phyloP scores from a whole-genome alignment of 2,329 filamentous ascomycete genomes.

The Colletotrichum brevisporum region DNA sequence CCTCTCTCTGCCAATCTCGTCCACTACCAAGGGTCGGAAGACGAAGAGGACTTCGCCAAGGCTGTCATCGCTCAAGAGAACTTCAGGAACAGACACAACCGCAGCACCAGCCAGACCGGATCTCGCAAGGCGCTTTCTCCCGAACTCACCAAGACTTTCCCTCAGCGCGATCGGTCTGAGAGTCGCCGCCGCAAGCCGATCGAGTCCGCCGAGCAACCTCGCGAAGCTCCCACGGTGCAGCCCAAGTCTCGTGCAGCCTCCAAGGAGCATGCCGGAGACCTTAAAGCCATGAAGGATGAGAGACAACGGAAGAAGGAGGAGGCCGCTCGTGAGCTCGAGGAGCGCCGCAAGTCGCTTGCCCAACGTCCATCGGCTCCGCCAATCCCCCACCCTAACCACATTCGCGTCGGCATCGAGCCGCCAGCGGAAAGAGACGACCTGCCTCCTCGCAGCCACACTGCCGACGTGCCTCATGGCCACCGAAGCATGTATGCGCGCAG shows the following conservation, averaged over 20 bases:
- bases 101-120: conserved; percentile 62
- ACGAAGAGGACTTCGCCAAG: conserved; percentile 72
- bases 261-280: conserved; percentile 66
- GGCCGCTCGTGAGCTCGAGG: conserved; percentile 88
- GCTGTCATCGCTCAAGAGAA: conserved; percentile 68
- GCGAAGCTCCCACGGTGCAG: conserved; percentile 48
- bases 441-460: conserved; percentile 74
- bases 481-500: conserved; percentile 64
- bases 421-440: conserved; percentile 57
- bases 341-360: conserved; percentile 86
- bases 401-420: conserved; percentile 50
- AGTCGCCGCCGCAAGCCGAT: conserved; percentile 52
- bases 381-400: conserved; percentile 80
- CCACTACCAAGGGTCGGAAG: conserved; percentile 71
- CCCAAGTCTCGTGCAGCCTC: conserved; percentile 54
- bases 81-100: conserved; percentile 69
- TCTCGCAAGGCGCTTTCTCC: conserved; percentile 54
- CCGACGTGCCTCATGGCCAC: conserved; percentile 63
- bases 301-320: conserved; percentile 78
- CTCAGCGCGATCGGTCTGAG: conserved; percentile 55
- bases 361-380: conserved; percentile 83
- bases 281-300: conserved; percentile 71
- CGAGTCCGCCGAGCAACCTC: conserved; percentile 47
- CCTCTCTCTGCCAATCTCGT: conserved; percentile 76
- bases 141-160: conserved; percentile 46